Conservation (phyloP, 176 grass and related monocot species). For the Avena insularis region DNA sequence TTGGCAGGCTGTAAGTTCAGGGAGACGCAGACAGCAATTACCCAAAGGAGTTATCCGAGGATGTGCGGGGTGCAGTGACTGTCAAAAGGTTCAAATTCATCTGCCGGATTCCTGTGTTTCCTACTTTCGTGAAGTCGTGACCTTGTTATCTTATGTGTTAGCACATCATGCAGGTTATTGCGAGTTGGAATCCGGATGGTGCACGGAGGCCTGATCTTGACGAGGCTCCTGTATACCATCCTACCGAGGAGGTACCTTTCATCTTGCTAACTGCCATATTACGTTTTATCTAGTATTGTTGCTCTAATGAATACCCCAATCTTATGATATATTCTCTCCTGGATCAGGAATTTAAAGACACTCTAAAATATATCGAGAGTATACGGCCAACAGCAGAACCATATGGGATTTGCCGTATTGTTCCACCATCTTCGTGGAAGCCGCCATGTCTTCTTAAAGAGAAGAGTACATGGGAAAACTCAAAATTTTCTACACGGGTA, state of each 20-base stretch:
- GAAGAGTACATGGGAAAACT: slow-evolving; percentile 72
- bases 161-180: slow-evolving; percentile 61
- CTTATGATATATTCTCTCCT: slow-evolving; percentile 35
- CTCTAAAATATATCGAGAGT: slow-evolving; percentile 83
- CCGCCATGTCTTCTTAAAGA: slow-evolving; percentile 86
- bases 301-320: slow-evolving; percentile 8
- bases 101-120: slow-evolving; percentile 13
- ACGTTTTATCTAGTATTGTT: slow-evolving; percentile 1
- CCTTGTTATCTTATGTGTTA: slow-evolving; percentile 27
- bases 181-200: slow-evolving; percentile 81
- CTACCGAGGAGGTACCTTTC: slow-evolving; percentile 81
- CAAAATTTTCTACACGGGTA: slow-evolving; percentile 77
- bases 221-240: slow-evolving; percentile 86
- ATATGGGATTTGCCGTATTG: slow-evolving; percentile 93
- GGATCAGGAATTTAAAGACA: slow-evolving; percentile 86
- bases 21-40: slow-evolving; percentile 44
- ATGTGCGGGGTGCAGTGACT: slow-evolving; percentile 66
- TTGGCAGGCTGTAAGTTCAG: slow-evolving; percentile 57
- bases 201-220: slow-evolving; percentile 69
- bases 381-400: slow-evolving; percentile 72
- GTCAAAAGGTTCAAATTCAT: slow-evolving; percentile 69
- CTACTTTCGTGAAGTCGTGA: slow-evolving; percentile 10
- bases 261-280: slow-evolving; percentile 18
- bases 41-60: slow-evolving; percentile 94
- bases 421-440: slow-evolving; percentile 91